Evolutionary conservation across 2,329 filamentous ascomycete genomes (phyloP), one percentile per base, ranked within the genome.

Genomic region (Talaromyces amestolkiae): DNA sequence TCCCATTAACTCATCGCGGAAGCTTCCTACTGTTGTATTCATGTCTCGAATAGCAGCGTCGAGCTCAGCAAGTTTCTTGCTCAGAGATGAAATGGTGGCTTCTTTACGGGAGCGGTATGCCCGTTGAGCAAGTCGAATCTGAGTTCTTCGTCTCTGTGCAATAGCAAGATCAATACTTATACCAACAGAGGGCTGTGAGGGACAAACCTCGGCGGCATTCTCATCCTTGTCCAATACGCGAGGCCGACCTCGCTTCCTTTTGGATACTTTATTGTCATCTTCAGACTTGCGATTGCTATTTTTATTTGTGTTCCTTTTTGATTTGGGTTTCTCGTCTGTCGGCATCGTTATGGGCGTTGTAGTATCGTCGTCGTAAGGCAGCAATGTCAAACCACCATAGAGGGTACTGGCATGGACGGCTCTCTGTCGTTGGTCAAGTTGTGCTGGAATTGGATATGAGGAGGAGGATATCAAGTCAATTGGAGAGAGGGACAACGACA

Each of bases 101-200:
- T 96, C 93, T 78, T 96, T 96, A 60, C 92, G 87, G 72, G 90
- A 87, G 10, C 93, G 87, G 73, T 96, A 96, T 1, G 91, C 91
- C 70, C 92, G 84, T 76, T 96, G 92, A 2, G 92, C 93, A 64
- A 94, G 84, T 33, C 93, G 87, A 69, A 96, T 95, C 74, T 96
- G 92, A 3, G 91, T 95, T 65, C 92, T 86, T 63, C 92, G 89
- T 68, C 92, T 89, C 90, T 91, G 69, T 56, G 31, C 27, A 3
- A 24, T 2, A 19, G 13, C 19, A 19, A 37, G 35, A 4, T 31
- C 41, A 58, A 39, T 24, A 13, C 15, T n/a, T 19, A 3, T 3
- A 19, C 15, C 19, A 15, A 7, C 17, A n/a, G 6, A 10, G 27
- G 41, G n/a, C 3, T 9, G n/a, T n/a, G 1, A 2, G 37, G 15